These are phyloP conservation scores for Agastache rugosa DNA, from an alignment of 257 asterid genomes.

Conservation along the genomic window DNA sequence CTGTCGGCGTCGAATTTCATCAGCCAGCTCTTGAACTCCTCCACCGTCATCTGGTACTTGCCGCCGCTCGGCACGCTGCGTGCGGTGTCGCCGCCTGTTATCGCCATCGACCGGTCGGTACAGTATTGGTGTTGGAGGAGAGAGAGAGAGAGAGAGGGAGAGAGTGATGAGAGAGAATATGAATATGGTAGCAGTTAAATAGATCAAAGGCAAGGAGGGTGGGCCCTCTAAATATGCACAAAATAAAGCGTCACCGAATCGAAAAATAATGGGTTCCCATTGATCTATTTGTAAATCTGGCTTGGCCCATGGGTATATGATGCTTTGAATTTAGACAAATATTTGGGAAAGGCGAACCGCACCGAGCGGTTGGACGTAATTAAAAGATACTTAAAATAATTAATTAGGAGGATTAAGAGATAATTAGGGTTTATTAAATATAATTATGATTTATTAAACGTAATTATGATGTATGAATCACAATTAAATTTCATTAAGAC, in stretches of 20 bases:
- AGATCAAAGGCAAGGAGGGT: not conserved
- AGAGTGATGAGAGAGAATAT: not conserved
- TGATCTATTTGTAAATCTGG: not conserved
- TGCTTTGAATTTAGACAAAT: too few relatives aligned
- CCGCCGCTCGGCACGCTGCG: constrained; percentile 34
- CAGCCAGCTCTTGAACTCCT: constrained; percentile 55
- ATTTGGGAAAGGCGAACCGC: too few relatives aligned
- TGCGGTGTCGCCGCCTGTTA: constrained; percentile 39
- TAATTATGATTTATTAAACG: too few relatives aligned
- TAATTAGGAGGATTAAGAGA: too few relatives aligned
- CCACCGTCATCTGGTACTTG: constrained; percentile 47
- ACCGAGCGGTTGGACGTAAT: too few relatives aligned
- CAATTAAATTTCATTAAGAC: too few relatives aligned
- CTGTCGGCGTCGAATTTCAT: constrained; percentile 43
- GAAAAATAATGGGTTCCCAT: not conserved
- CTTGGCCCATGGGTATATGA: constrained; percentile 35
- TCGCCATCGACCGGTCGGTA: constrained; percentile 32
- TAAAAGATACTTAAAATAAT: too few relatives aligned
- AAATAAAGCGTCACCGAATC: constrained; percentile 1
- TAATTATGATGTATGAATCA: too few relatives aligned
- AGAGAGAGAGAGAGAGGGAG: not conserved
- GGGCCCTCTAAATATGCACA: not conserved
- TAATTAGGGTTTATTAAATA: too few relatives aligned
- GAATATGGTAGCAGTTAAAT: not conserved
- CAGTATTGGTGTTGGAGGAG: not conserved